Evolutionary conservation across 2,329 filamentous ascomycete species (phyloP).

Genomic region (Aureobasidium pullulans): DNA sequence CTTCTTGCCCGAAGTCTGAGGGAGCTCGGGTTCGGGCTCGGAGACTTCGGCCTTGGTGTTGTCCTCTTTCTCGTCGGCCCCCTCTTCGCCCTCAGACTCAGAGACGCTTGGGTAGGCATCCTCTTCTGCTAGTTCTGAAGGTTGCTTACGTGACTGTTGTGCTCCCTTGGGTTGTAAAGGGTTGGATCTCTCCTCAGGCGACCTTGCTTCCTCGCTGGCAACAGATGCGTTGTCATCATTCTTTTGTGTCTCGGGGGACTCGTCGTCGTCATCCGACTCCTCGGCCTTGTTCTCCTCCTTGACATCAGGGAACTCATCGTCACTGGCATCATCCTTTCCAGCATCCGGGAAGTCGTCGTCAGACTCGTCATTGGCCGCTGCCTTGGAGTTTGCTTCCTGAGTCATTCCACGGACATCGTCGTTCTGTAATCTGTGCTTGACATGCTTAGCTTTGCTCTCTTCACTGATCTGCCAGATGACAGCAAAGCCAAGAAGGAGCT

Average conservation of each 20-base stretch:
- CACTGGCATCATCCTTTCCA: constrained; percentile 24
- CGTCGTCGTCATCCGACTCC: constrained; percentile 34
- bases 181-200: constrained; percentile 13
- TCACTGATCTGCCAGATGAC: constrained; percentile 85
- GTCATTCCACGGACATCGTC: constrained; percentile 19
- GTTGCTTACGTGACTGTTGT: constrained; percentile 20
- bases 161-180: constrained; percentile 18
- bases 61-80: constrained; percentile 24
- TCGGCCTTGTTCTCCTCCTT: constrained; percentile 29
- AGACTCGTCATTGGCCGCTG: constrained; percentile 17
- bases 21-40: constrained; percentile 12
- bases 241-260: constrained; percentile 34
- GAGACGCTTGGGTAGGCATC: constrained; percentile 19
- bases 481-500: constrained; percentile 79
- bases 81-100: constrained; percentile 22
- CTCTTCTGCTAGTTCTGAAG: constrained; percentile 14
- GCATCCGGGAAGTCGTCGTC: constrained; percentile 19
- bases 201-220: constrained; percentile 15
- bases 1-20: constrained; percentile 22
- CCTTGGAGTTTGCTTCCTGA: constrained; percentile 14
- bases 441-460: constrained; percentile 73
- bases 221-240: constrained; percentile 16
- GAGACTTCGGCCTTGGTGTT: constrained; percentile 25
- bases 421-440: constrained; percentile 61
- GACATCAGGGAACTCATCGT: constrained; percentile 18